Conservation (phyloP, 192 early-diverging fungal species). For the Entomortierella chlamydospora region DNA sequence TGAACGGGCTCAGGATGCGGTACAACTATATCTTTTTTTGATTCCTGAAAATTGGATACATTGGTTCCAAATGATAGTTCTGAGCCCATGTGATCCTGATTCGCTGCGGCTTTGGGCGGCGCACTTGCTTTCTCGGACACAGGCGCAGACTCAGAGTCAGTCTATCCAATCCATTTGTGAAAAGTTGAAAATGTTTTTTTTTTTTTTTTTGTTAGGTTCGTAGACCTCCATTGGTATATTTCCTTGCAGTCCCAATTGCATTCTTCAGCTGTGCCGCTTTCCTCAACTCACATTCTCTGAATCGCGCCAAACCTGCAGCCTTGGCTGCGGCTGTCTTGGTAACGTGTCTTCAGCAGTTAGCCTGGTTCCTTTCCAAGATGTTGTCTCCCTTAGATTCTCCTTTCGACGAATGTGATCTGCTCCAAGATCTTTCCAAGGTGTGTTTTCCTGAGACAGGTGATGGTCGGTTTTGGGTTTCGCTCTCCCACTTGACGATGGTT, state of each 20-base stretch:
- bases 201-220: no score
- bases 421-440: constrained; percentile 71
- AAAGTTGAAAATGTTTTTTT: no score
- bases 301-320: constrained; percentile 50
- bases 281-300: constrained; percentile 9
- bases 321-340: constrained; percentile 12
- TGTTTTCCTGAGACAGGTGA: not conserved
- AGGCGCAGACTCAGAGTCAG: no score
- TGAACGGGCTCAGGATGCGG: not conserved
- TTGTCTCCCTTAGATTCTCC: constrained; percentile 74
- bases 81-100: no score
- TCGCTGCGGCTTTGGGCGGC: no score
- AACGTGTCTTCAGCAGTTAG: constrained; percentile 48
- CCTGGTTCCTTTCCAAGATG: constrained; percentile 69
- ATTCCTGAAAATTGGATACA: no score
- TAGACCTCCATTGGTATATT: no score
- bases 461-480: not conserved
- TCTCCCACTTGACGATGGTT: not conserved
- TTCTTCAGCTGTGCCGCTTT: no score
- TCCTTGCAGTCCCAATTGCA: no score
- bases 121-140: no score
- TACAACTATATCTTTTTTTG: not conserved
- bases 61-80: no score
- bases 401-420: constrained; percentile 69
- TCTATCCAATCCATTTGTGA: no score